Evolutionary conservation across 2,329 filamentous ascomycete species (phyloP).

Genomic region (Aspergillus fructus): DNA sequence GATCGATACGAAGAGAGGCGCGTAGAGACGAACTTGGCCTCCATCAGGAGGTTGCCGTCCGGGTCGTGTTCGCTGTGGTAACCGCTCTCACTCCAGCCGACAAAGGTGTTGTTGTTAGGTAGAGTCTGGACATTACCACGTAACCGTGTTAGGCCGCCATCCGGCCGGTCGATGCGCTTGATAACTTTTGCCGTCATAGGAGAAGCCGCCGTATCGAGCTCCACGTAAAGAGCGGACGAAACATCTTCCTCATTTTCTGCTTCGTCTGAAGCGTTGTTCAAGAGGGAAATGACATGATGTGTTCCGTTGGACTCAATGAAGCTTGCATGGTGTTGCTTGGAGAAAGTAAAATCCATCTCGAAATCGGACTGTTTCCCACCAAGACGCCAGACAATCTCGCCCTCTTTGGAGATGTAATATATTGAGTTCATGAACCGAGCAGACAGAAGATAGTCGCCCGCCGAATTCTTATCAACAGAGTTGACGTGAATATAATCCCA

Average conservation of each 20-base stretch:
- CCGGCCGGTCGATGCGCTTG: conserved; percentile 34
- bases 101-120: conserved; percentile 37
- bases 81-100: conserved; percentile 38
- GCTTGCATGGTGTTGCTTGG: conserved; percentile 40
- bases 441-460: conserved; percentile 43
- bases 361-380: conserved; percentile 36
- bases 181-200: conserved; percentile 31
- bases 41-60: conserved; percentile 37
- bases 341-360: conserved; percentile 34
- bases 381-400: conserved; percentile 40
- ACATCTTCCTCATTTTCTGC: conserved; percentile 24
- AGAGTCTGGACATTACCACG: conserved; percentile 38
- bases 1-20: conserved; percentile 42
- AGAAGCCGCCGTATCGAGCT: conserved; percentile 28
- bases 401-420: conserved; percentile 39
- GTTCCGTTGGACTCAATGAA: conserved; percentile 31
- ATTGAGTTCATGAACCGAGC: conserved; percentile 39
- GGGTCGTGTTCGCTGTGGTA: conserved; percentile 37
- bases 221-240: conserved; percentile 32
- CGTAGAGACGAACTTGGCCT: conserved; percentile 33
- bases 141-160: conserved; percentile 32
- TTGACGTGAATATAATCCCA: conserved; percentile 43
- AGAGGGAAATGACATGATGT: conserved; percentile 31
- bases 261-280: conserved; percentile 38
- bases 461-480: conserved; percentile 39